These are phyloP conservation scores for Saccharomycopsis lassenensis DNA, from an alignment of 805 yeast genomes.

Conservation along the genomic window DNA sequence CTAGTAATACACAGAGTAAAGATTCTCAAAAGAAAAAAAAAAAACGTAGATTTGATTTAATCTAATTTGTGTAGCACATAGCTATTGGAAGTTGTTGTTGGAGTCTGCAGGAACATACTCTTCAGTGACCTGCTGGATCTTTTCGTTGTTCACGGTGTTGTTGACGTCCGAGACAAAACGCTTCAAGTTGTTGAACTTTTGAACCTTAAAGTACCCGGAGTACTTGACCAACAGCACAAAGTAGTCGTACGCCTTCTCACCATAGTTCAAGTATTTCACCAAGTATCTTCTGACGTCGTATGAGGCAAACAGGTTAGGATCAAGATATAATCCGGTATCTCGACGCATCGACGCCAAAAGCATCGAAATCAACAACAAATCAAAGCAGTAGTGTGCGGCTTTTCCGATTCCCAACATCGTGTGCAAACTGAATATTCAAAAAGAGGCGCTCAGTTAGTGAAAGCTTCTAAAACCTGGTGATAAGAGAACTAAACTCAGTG, in stretches of 20 bases:
- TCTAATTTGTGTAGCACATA: no score
- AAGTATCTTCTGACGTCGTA: slow-evolving; percentile 36
- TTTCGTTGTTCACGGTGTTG: slow-evolving; percentile 20
- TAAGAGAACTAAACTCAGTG: no score
- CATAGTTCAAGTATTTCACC: slow-evolving; percentile 43
- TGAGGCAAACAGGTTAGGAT: slow-evolving; percentile 20
- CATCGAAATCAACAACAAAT: slow-evolving; percentile 68
- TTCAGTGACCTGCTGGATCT: no score
- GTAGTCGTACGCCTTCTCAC: slow-evolving; percentile 47
- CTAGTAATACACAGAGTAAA: no score
- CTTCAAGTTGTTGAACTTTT: slow-evolving; percentile 23
- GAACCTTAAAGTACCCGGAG: slow-evolving; percentile 42
- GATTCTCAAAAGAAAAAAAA: no score
- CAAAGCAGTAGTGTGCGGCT: slow-evolving; percentile 62
- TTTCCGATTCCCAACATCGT: slow-evolving; percentile 42
- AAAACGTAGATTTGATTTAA: no score
- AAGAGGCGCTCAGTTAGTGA: no score
- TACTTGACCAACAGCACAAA: slow-evolving; percentile 31
- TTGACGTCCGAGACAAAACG: slow-evolving; percentile 24
- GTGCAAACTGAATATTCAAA: slow-evolving; percentile 6
- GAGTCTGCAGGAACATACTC: no score
- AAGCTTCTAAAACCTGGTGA: no score
- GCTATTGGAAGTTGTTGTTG: no score
- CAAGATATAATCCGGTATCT: slow-evolving; percentile 58
- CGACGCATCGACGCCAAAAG: slow-evolving; percentile 78